These are phyloP conservation scores for Orbilia javanica DNA, from an alignment of 2,329 filamentous ascomycete genomes.

Conservation along the genomic window DNA sequence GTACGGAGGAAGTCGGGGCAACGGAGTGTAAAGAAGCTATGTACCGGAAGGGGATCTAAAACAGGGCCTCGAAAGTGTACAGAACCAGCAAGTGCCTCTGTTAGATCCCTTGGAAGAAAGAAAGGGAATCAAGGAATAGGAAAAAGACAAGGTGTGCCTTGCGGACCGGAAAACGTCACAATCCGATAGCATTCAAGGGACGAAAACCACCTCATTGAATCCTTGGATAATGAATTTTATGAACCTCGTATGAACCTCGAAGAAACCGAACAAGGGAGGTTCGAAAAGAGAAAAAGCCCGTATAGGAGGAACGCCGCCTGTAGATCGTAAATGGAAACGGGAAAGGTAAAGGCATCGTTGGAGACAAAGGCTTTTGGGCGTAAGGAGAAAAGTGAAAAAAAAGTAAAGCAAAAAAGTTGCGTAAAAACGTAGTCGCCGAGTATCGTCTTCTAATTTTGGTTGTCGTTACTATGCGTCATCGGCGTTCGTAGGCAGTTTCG, in stretches of 20 bases:
- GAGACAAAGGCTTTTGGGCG: constrained; percentile 20
- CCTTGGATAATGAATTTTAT: constrained; percentile 28
- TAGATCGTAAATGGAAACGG: constrained; percentile 39
- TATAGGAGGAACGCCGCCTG: constrained; percentile 56
- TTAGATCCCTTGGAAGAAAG: constrained; percentile 11
- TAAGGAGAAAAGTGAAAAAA: background rate
- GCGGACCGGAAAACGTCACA: background rate
- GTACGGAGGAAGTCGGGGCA: constrained; percentile 18
- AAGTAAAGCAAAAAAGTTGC: constrained; percentile 5
- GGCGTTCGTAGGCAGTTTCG: constrained; percentile 35
- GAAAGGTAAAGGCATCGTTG: constrained; percentile 28
- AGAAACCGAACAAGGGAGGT: constrained; percentile 11
- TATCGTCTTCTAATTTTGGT: constrained; percentile 19
- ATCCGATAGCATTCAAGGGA: constrained; percentile 34
- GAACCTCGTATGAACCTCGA: constrained; percentile 11
- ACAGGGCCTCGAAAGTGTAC: background rate
- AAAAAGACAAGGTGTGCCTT: constrained; percentile 16
- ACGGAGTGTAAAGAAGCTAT: constrained; percentile 47
- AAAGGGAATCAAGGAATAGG: constrained; percentile 23
- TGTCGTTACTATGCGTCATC: constrained; percentile 51
- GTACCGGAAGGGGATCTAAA: constrained; percentile 37
- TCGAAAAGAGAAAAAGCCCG: constrained; percentile 31
- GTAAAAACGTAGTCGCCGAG: constrained; percentile 30
- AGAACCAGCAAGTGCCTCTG: background rate
- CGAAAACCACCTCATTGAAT: constrained; percentile 38